phyloP scores from a whole-genome alignment of 108 stramenopile species.

The Chaetoceros muelleri region DNA sequence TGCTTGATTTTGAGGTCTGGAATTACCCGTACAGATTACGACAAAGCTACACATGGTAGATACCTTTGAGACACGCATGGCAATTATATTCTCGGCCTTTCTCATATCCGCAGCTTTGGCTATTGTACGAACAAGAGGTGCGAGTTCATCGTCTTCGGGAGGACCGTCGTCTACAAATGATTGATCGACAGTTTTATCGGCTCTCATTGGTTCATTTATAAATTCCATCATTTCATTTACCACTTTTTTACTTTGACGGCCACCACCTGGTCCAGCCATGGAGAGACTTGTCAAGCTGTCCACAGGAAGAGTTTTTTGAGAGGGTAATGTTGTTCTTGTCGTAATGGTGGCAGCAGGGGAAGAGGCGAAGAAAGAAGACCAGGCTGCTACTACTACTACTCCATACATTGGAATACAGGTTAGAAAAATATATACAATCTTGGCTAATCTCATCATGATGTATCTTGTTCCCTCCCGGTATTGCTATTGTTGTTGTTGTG shows the following conservation, averaged over 20 bases:
- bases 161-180: slow-evolving; percentile 3
- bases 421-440: too few relatives aligned
- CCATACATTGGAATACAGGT: too few relatives aligned
- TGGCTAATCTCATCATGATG: too few relatives aligned
- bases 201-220: slow-evolving; percentile 19
- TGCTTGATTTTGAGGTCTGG: slow-evolving; percentile 89
- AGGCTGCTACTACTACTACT: too few relatives aligned
- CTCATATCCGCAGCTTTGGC: slow-evolving; percentile 76
- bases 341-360: too few relatives aligned
- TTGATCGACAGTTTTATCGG: slow-evolving; percentile 17
- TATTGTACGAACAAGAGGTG: slow-evolving; percentile 25
- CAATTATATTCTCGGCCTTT: slow-evolving; percentile 82
- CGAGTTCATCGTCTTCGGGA: slow-evolving; percentile 19
- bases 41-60: slow-evolving; percentile 71
- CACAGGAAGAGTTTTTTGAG: too few relatives aligned
- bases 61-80: slow-evolving; percentile 53
- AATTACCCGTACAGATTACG: slow-evolving; percentile 70
- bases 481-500: too few relatives aligned
- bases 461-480: too few relatives aligned
- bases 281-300: not conserved
- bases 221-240: slow-evolving; percentile 19
- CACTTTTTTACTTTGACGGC: slow-evolving; percentile 2
- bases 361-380: too few relatives aligned
- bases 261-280: not conserved
- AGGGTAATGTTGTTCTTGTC: too few relatives aligned